phyloP scores from a whole-genome alignment of 129 eudicot genomes.

The Mikania micrantha region DNA sequence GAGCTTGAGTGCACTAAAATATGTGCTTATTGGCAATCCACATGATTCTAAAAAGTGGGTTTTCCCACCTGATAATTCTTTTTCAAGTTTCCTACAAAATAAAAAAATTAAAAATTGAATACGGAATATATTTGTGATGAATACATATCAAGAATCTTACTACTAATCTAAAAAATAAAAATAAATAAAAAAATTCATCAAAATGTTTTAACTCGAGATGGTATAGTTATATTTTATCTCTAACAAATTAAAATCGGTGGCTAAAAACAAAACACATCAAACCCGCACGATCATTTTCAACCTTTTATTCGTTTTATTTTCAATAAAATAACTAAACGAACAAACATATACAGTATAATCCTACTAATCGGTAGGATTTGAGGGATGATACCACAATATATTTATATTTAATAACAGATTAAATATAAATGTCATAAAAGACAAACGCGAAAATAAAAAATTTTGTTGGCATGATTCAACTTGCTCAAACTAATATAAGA shows the following conservation, averaged over 20 bases:
- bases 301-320: background rate
- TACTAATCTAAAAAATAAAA: background rate
- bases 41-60: slow-evolving; percentile 75
- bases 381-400: too few species aligned
- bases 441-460: too few species aligned
- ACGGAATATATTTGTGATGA: background rate
- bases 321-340: too few species aligned
- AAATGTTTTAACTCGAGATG: background rate
- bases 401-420: too few species aligned
- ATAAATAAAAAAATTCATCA: background rate
- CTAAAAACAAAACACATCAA: background rate
- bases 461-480: too few species aligned
- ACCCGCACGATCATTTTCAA: background rate
- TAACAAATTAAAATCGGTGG: background rate
- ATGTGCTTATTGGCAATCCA: slow-evolving; percentile 91
- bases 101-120: background rate
- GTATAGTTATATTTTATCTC: background rate
- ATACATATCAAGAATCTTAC: background rate
- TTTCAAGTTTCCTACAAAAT: slow-evolving; percentile 61
- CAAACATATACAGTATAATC: too few species aligned
- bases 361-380: too few species aligned
- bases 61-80: slow-evolving; percentile 78
- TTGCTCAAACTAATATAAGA: background rate
- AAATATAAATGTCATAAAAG: too few species aligned
- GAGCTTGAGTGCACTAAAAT: slow-evolving; percentile 89